Percentiles rank a stretch among this genome's conserved stretches.
These are phyloP conservation scores for Penicillium paradoxum DNA, from an alignment of 495 filamentous ascomycete species.

Conservation along the genomic window DNA sequence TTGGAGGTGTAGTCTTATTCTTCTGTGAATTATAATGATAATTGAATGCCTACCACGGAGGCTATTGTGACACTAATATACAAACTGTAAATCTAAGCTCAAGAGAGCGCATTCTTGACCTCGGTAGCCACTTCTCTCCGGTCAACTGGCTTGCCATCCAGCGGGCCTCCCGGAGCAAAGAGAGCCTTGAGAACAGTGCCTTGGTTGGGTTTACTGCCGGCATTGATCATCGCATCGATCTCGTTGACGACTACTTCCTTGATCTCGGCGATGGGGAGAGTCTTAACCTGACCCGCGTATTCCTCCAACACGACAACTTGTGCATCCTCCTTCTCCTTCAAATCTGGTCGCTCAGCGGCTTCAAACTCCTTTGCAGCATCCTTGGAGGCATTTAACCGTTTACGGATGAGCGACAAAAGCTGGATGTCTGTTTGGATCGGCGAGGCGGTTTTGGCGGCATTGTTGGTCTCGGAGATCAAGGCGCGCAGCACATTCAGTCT, in stretches of 20 bases:
- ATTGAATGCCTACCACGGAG: constrained; percentile 2
- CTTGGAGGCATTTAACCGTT: constrained; percentile 44
- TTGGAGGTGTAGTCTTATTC: not conserved
- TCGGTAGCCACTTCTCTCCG: constrained; percentile 43
- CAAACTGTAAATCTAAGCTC: constrained; percentile 8
- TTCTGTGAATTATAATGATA: constrained; percentile 3
- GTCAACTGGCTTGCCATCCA: constrained; percentile 53
- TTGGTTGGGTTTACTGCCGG: constrained; percentile 38
- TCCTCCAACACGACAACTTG: constrained; percentile 53
- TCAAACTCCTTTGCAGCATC: constrained; percentile 50
- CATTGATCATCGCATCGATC: constrained; percentile 38
- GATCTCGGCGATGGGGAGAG: constrained; percentile 46
- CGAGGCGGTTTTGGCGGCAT: constrained; percentile 53
- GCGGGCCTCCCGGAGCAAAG: constrained; percentile 40
- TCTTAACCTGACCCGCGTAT: constrained; percentile 51
- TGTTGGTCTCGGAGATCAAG: constrained; percentile 59
- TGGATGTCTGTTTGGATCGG: constrained; percentile 56
- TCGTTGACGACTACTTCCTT: constrained; percentile 39
- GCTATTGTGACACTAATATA: constrained; percentile 23
- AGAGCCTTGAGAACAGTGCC: constrained; percentile 47
- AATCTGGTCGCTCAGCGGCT: constrained; percentile 47
- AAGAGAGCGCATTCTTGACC: constrained; percentile 38
- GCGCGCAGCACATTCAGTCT: constrained; percentile 56
- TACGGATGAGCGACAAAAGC: constrained; percentile 54
- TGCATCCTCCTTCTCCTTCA: constrained; percentile 53